phyloP scores from a whole-genome alignment of 139 green algal genomes.

The Trebouxia sp. region DNA sequence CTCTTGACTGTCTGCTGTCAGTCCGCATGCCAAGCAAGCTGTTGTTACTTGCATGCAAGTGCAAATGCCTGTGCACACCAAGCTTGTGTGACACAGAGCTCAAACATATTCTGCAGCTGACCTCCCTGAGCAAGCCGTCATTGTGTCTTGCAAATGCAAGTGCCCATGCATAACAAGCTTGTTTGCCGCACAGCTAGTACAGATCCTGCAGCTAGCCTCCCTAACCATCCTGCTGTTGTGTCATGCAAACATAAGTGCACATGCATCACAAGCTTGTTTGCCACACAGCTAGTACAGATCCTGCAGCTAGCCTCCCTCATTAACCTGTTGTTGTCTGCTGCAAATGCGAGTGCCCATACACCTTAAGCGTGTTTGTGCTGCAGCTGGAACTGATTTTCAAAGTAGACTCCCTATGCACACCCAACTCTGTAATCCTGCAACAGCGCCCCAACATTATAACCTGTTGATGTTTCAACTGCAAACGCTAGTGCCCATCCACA shows the following conservation, averaged over 20 bases:
- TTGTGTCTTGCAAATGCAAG: not conserved
- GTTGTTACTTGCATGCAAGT: no score
- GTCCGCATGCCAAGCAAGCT: not conserved
- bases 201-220: no score
- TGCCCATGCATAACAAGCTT: not conserved
- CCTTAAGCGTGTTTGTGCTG: no score
- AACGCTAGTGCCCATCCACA: no score
- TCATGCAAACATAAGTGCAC: no score
- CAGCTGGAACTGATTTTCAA: no score
- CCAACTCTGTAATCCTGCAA: not conserved
- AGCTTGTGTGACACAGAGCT: not conserved
- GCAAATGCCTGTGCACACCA: not conserved
- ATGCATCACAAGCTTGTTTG: not conserved
- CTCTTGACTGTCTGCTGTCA: not conserved
- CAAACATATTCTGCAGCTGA: not conserved
- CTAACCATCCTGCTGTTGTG: no score
- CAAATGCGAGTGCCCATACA: no score
- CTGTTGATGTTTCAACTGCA: no score
- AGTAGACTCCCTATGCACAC: conserved; percentile 7
- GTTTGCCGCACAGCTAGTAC: not conserved
- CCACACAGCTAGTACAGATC: conserved; percentile 22
- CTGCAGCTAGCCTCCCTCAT: no score
- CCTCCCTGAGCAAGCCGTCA: not conserved
- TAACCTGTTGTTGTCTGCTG: no score
- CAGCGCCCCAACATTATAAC: not conserved